These are phyloP conservation scores for Pythium rishiriense DNA, from an alignment of 352 stramenopile genomes.

Conservation along the genomic window DNA sequence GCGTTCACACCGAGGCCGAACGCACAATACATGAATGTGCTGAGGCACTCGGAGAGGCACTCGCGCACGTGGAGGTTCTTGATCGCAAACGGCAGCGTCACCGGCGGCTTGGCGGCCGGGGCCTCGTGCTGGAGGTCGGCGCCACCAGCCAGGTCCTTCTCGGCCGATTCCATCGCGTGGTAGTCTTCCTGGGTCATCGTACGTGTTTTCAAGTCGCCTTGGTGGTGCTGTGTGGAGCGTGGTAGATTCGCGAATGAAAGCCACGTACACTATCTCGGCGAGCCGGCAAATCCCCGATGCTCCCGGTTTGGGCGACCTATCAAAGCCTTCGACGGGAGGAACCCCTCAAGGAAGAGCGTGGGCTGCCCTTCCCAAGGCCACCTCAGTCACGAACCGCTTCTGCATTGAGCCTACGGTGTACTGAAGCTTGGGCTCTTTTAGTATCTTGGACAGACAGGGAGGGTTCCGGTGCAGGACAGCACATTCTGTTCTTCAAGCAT, in stretches of 20 bases:
- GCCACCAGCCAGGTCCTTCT: background rate
- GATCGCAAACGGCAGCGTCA: constrained; percentile 7
- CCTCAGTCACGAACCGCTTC: too few species aligned
- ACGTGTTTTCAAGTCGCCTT: background rate
- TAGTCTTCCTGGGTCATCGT: background rate
- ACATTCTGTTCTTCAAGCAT: too few species aligned
- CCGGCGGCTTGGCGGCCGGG: background rate
- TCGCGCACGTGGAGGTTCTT: constrained; percentile 33
- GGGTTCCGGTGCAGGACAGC: too few species aligned
- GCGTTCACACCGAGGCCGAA: constrained; percentile 35
- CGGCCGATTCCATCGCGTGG: background rate
- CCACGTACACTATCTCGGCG: too few species aligned
- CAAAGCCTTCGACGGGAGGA: background rate
- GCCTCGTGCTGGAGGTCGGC: background rate
- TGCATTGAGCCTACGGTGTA: too few species aligned
- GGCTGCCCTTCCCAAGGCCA: too few species aligned
- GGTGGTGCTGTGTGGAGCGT: background rate
- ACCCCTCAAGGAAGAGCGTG: too few species aligned
- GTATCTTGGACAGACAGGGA: too few species aligned
- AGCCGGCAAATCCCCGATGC: too few species aligned
- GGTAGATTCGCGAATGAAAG: too few species aligned
- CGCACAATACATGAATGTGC: constrained; percentile 34
- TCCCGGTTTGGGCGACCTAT: too few species aligned
- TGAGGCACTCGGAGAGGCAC: constrained; percentile 44
- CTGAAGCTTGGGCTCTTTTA: too few species aligned